Evolutionary conservation across 495 filamentous ascomycete species (phyloP).

Genomic region (Clavariopsis aquatica): DNA sequence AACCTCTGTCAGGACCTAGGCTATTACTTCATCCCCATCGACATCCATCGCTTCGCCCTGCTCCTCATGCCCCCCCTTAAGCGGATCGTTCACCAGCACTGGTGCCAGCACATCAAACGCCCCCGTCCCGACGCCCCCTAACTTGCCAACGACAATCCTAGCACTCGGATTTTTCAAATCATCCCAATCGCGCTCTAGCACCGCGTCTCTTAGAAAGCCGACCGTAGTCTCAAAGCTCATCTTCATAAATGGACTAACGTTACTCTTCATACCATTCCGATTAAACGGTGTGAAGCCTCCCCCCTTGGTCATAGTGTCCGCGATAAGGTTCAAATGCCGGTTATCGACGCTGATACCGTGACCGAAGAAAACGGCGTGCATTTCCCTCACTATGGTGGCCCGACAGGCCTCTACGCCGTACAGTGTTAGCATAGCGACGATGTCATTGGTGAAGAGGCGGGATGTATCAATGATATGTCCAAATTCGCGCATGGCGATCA

Average conservation of each 20-base stretch:
- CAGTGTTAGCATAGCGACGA: constrained; percentile 73
- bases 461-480: constrained; percentile 84
- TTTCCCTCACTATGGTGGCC: constrained; percentile 80
- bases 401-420: constrained; percentile 96
- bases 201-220: constrained; percentile 87
- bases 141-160: constrained; percentile 82
- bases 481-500: constrained; percentile 85
- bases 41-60: constrained; percentile 16
- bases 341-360: constrained; percentile 94
- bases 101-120: constrained; percentile 84
- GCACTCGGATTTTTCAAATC: constrained; percentile 81
- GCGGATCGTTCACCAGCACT: constrained; percentile 42
- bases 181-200: constrained; percentile 86
- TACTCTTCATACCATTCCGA: constrained; percentile 79
- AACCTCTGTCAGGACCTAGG: not conserved
- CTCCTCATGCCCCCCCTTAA: constrained; percentile 11
- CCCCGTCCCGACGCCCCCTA: constrained; percentile 83
- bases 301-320: constrained; percentile 90
- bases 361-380: constrained; percentile 80
- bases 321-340: constrained; percentile 92
- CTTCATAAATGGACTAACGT: constrained; percentile 88
- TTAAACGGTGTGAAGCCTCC: constrained; percentile 89
- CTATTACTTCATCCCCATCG: not conserved
- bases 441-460: constrained; percentile 86
- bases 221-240: constrained; percentile 99